Evolutionary conservation across 805 yeast species (phyloP), one percentile per base, ranked within the genome.

Genomic region (Nakazawaea sp.): DNA sequence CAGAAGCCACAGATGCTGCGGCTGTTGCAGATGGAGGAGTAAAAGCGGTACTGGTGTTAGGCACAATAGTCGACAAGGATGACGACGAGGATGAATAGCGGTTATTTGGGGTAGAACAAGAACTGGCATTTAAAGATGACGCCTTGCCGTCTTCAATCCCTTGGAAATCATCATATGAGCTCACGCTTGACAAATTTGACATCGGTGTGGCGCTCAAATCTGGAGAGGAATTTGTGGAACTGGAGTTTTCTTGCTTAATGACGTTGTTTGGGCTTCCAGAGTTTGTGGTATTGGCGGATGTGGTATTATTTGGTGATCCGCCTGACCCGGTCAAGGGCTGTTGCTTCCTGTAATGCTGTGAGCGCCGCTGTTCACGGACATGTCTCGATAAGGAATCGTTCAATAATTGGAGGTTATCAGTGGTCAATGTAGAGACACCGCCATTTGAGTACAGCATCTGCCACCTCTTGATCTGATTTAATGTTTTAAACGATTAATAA

Each of bases 31-130:
- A n/a, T n/a, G n/a, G n/a, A n/a, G n/a, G n/a, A n/a, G n/a, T n/a
- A n/a, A n/a, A n/a, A n/a, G n/a, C n/a, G n/a, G n/a, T n/a, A n/a
- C n/a, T n/a, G n/a, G n/a, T 5, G 2, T 21, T 18, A 10, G 41
- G 37, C 5, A 39, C 38, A 24, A 39, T 39, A 2, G 42, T 39
- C 16, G 42, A 38, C 5, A 39, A 25, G 27, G 41, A 38, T 19
- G 38, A 33, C 10, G 42, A 30, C 16, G 42, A 39, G 8, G 42
- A 39, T 17, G 34, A 25, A 21, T 16, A 30, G 23, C 27, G 12
- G 21, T 15, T n/a, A 6, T 18, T 19, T 6, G 21, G 32, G 18
- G 31, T 12, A 2, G 31, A 5, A 13, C 17, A 12, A 12, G 12
- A 26, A 13, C 13, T 18, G 16, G 13, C 21, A n/a, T 15, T 12